Evolutionary conservation across 306 rosid species (phyloP), one percentile per base, ranked within the genome.

Genomic region (Malus sieversii): DNA sequence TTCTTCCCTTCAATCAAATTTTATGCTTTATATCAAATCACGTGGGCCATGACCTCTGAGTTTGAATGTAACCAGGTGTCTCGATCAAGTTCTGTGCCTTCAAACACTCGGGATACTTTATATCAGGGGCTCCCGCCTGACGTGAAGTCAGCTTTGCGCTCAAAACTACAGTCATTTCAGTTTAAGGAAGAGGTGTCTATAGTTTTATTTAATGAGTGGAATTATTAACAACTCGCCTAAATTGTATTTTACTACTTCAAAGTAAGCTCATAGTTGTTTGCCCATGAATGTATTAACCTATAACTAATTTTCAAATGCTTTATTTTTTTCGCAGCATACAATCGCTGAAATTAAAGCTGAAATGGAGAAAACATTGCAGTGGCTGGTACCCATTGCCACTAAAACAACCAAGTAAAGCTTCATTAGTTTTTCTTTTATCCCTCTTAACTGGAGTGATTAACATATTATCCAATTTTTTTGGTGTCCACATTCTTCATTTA

Each of bases 81-180:
- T 70, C 93, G 99, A 51, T 88, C 99, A 66, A 91, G 97, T 89
- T 92, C 98, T 63, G 90, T 96, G 81, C 96, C 97, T 81, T 93
- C 97, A 29, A 96, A 92, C 80, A 96, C 97, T 35, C 90, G 98
- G 84, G 99, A 96, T 88, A 88, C 93, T 55, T 82, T 96, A 72
- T 96, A 96, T 89, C 98, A 92, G 75, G 98, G 98, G 79, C 85
- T 96, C 74, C 99, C 99, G 1, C 98, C 97, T 59, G 82, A 81
- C 76, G 89, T 96, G 71, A 96, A 96, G 87, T 80, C 97, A 38
- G 91, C 96, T 72, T 69, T 96, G 82, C 97, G 98, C 75, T 80
- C 93, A 62, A 89, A 89, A 76, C 70, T 92, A 74, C 93, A 72
- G 76, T 82, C 93, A 68, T 90, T 95, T 90, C 98, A 96, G 72